These are phyloP conservation scores for Myxozyma sirexii DNA, from an alignment of 805 yeast species.

Conservation along the genomic window DNA sequence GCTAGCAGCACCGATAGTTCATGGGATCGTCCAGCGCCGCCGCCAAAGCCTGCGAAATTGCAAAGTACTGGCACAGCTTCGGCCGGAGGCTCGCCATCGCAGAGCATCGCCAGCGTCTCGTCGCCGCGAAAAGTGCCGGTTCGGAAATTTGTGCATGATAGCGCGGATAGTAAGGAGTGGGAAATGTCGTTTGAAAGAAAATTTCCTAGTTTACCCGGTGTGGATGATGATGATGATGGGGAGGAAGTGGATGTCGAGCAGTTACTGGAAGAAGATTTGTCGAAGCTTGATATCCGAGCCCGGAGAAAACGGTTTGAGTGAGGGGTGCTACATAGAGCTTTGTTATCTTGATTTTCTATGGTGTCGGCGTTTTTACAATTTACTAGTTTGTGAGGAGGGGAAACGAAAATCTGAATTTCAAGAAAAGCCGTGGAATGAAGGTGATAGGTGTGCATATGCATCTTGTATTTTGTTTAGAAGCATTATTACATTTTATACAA, in stretches of 20 bases:
- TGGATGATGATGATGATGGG: conserved; percentile 15
- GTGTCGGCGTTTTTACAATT: neutral
- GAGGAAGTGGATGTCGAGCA: neutral
- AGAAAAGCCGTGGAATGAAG: too few species aligned
- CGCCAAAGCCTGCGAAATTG: conserved; percentile 18
- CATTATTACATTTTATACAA: too few species aligned
- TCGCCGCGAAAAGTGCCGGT: neutral
- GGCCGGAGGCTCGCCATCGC: neutral
- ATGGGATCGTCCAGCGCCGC: conserved; percentile 15
- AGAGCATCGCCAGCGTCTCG: neutral
- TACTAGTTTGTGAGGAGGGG: too few species aligned
- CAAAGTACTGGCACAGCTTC: conserved; percentile 1
- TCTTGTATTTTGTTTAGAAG: too few species aligned
- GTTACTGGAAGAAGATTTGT: conserved; percentile 1
- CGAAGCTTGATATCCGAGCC: neutral
- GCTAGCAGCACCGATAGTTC: conserved; percentile 6
- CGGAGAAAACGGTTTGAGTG: conserved; percentile 1
- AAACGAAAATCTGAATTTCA: too few species aligned
- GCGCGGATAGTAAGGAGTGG: conserved; percentile 10
- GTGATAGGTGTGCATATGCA: neutral
- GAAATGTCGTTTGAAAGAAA: conserved; percentile 12
- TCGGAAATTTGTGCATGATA: conserved; percentile 14
- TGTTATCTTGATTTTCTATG: too few species aligned
- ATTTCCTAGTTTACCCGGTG: conserved; percentile 13
- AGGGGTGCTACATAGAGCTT: too few species aligned